A percentile compares a stretch with the other conserved stretches of the same genome.
Evolutionary conservation across 2,329 filamentous ascomycete species (phyloP).

Genomic region (Ceratocystis huliohia): DNA sequence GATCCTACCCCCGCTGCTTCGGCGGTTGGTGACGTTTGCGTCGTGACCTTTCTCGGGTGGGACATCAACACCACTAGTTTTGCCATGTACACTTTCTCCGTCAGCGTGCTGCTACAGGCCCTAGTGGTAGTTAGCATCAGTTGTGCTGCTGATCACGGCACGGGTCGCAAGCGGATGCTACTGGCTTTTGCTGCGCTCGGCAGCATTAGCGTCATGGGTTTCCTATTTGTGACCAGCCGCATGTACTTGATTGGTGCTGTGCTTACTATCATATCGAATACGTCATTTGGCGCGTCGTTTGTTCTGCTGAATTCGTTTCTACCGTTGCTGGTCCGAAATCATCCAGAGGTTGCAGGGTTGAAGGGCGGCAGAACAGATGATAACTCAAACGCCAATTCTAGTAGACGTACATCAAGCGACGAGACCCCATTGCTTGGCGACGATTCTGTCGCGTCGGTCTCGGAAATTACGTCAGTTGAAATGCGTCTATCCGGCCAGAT

Average conservation of each 20-base stretch:
- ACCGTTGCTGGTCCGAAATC: slow-evolving; percentile 77
- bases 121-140: slow-evolving; percentile 92
- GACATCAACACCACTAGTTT: slow-evolving; percentile 95
- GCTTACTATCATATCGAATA: slow-evolving; percentile 81
- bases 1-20: neutral
- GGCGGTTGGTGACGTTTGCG: slow-evolving; percentile 45
- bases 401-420: slow-evolving; percentile 23
- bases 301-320: slow-evolving; percentile 92
- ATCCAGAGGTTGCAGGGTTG: slow-evolving; percentile 38
- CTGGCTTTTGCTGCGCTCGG: slow-evolving; percentile 75
- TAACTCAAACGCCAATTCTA: slow-evolving; percentile 24
- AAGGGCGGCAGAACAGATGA: slow-evolving; percentile 17
- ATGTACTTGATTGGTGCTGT: slow-evolving; percentile 72
- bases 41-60: slow-evolving; percentile 67
- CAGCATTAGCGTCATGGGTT: slow-evolving; percentile 73
- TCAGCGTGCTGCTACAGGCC: slow-evolving; percentile 80
- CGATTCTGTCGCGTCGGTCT: neutral
- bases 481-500: slow-evolving; percentile 78
- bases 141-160: slow-evolving; percentile 87
- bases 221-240: slow-evolving; percentile 61
- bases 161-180: slow-evolving; percentile 77
- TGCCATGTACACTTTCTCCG: slow-evolving; percentile 95
- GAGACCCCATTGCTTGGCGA: neutral
- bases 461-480: slow-evolving; percentile 34
- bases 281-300: slow-evolving; percentile 87